A percentile compares a stretch with the other conserved stretches of the same genome.
These are phyloP conservation scores for Saturnispora mendoncae DNA, from an alignment of 805 yeast species.

Conservation along the genomic window DNA sequence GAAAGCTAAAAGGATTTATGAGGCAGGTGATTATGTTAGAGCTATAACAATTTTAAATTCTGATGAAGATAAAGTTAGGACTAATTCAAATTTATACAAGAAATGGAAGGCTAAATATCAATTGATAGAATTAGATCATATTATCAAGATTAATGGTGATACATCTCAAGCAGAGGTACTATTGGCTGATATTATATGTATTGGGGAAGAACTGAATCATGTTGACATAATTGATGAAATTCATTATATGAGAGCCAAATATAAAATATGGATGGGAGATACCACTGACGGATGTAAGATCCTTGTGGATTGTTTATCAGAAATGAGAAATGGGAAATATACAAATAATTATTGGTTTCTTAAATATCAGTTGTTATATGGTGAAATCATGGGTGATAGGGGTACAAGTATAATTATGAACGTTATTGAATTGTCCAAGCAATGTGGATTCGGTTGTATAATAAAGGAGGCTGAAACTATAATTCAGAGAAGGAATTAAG, in stretches of 20 bases:
- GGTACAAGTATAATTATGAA: conserved; percentile 7
- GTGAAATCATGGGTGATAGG: conserved; percentile 26
- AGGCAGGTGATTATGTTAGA: neutral
- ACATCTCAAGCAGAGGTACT: conserved; percentile 28
- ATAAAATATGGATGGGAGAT: conserved; percentile 12
- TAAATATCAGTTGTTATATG: conserved; percentile 39
- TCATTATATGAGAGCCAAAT: conserved; percentile 19
- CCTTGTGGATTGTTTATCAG: conserved; percentile 17
- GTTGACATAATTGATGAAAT: conserved; percentile 25
- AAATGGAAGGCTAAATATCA: conserved; percentile 31
- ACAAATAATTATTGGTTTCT: conserved; percentile 37
- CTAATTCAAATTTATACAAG: conserved; percentile 27
- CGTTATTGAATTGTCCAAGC: conserved; percentile 1
- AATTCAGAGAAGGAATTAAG: neutral
- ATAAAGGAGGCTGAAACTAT: neutral
- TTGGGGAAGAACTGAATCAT: conserved; percentile 29
- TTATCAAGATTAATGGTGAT: conserved; percentile 26
- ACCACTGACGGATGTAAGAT: conserved; percentile 18
- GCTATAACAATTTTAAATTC: neutral
- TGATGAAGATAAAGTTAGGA: conserved; percentile 18
- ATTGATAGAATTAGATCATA: conserved; percentile 3
- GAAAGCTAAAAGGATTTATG: conserved; percentile 13
- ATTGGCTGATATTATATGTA: conserved; percentile 24
- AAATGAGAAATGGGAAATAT: conserved; percentile 19
- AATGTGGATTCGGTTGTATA: conserved; percentile 3